Base-by-base conservation (phyloP, 1,284 basidiomycete species). In the Ganoderma resinaceum region DNA sequence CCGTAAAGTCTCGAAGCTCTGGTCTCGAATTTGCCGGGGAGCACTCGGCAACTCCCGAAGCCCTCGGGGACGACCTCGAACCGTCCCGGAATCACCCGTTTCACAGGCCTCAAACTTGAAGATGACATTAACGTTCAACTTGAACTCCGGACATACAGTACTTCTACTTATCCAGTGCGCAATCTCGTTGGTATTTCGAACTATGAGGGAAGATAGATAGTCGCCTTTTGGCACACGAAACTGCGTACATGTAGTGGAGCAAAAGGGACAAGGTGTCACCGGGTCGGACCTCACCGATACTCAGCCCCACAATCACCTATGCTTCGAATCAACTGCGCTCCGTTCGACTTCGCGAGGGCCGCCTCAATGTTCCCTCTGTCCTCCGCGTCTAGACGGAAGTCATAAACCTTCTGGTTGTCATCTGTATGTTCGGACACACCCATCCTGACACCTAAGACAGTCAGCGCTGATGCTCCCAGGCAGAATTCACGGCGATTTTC, bases 251-350 rank as follows among this genome's bases (percentile, higher is more conserved):
- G n/a, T 38, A 16, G 23, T 26, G 23, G 58, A 40, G n/a, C 58
- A 60, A 60, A 38, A 37, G 29, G 23, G 29, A 55, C 20, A 42
- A 38, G 31, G n/a, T 23, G 7, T 37, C 12, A 38, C 11, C 14
- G 37, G 35, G 4, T 20, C 35, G 35, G 58, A 58, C 37, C 37
- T 53, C 70, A 89, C 57, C 93, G 89, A 80, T 95, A 95, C 81
- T 95, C 93, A 26, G 90, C 90, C 46, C 93, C 93, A 78, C 93
- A 94, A 76, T 95, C 93, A 6, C 93, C 93, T 68, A 95, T 89
- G 20, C 82, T 84, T 18, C 82, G 86, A 69, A 93, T 91, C 77
- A 94, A 83, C 40, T 76, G 83, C 53, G 86, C 80, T 3, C 89
- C 86, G 61, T 89, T 87, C 3, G 91, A 92, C 59, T 80, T 82